Evolutionary conservation across 192 early-diverging fungal species (phyloP).

Genomic region (Podila epicladia): DNA sequence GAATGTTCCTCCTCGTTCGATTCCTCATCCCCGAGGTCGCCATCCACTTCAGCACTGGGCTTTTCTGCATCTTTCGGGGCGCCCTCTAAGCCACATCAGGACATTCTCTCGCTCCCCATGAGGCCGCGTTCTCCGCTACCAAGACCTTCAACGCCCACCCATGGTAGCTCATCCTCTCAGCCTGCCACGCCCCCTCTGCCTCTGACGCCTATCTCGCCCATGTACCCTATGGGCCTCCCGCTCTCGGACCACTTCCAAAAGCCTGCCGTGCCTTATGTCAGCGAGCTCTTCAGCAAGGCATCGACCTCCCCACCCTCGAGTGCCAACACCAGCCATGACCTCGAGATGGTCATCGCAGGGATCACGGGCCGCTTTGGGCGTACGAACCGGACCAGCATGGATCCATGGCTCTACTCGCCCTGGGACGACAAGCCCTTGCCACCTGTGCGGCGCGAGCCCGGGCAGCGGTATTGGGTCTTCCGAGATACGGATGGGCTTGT

Average conservation of each 20-base stretch:
- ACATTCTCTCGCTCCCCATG: not conserved
- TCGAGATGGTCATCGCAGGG: conserved; percentile 27
- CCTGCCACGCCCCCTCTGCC: not conserved
- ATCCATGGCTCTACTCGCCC: conserved; percentile 24
- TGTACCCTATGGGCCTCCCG: not conserved
- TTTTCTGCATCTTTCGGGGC: not conserved
- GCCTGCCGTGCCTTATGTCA: conserved; percentile 23
- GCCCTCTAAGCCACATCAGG: not conserved
- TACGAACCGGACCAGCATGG: conserved; percentile 32
- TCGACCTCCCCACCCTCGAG: not conserved
- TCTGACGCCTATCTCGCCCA: not conserved
- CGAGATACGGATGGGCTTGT: conserved; percentile 21
- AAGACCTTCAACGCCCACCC: not conserved
- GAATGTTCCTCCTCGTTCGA: not conserved
- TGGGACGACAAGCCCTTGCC: conserved; percentile 28
- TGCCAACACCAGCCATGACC: conserved; percentile 38
- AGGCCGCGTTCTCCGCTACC: conserved; percentile 1
- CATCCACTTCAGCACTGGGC: conserved; percentile 14
- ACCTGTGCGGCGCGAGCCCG: not conserved
- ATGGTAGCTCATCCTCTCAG: not conserved
- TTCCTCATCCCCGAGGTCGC: conserved; percentile 6
- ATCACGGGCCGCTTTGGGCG: conserved; percentile 24
- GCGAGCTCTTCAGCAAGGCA: conserved; percentile 20
- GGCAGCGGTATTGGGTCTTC: conserved; percentile 34
- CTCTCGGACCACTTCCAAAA: conserved; percentile 9